phyloP scores from a whole-genome alignment of 2,329 filamentous ascomycete species.

The Malbranchea zuffiana region DNA sequence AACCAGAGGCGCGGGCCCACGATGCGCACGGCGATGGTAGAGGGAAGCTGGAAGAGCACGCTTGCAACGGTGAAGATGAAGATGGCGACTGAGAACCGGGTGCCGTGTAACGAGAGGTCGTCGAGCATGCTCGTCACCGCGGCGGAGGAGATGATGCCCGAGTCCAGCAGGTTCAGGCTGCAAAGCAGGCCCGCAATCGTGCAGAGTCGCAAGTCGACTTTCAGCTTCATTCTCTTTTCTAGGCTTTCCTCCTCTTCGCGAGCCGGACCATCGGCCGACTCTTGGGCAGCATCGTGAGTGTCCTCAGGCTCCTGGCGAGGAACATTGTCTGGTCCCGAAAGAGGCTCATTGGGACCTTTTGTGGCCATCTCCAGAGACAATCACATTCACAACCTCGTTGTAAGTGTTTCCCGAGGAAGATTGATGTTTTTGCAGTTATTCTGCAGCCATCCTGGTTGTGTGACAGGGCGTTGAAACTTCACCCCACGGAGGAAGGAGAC shows the following conservation, averaged over 20 bases:
- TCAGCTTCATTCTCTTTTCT: constrained; percentile 40
- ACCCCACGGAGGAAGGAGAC: no score
- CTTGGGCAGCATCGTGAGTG: no score
- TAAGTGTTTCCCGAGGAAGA: no score
- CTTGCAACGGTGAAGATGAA: constrained; percentile 62
- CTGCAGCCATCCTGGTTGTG: no score
- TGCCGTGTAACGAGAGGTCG: constrained; percentile 53
- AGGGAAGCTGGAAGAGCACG: constrained; percentile 58
- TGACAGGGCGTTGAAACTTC: no score
- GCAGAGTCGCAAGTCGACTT: constrained; percentile 57
- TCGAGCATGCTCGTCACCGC: constrained; percentile 57
- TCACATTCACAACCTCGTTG: no score
- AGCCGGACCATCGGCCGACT: neutral
- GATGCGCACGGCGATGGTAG: constrained; percentile 54
- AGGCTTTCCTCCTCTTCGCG: constrained; percentile 4
- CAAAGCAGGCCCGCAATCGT: constrained; percentile 61
- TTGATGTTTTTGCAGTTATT: no score
- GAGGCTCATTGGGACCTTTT: no score
- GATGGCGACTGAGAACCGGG: constrained; percentile 58
- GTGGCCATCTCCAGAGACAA: no score
- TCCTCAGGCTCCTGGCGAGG: no score
- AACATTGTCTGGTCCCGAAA: no score
- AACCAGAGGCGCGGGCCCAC: constrained; percentile 56
- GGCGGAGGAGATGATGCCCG: constrained; percentile 57
- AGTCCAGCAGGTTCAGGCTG: constrained; percentile 58